Evolutionary conservation across 768 basidiomycete species (phyloP).

Genomic region (Coprinellus aureogranulatus): DNA sequence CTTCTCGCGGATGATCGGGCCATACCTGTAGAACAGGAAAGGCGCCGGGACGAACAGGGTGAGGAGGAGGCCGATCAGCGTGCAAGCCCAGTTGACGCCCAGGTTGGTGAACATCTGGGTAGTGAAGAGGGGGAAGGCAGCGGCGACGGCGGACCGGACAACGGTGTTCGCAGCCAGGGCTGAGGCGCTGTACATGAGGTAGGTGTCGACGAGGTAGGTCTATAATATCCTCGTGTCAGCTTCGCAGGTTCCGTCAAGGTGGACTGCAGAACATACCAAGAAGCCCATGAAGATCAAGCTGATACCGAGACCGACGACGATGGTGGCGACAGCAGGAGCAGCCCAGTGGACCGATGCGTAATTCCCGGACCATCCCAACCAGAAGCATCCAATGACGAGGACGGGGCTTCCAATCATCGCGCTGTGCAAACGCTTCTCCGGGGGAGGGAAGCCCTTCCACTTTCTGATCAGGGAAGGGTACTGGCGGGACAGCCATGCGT

Average conservation of each 20-base stretch:
- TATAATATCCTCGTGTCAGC: too few species aligned
- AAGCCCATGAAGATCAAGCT: slow-evolving; percentile 61
- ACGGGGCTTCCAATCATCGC: slow-evolving; percentile 57
- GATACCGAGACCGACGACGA: slow-evolving; percentile 48
- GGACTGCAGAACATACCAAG: slow-evolving; percentile 52
- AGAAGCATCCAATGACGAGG: slow-evolving; percentile 59
- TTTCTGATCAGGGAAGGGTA: slow-evolving; percentile 44
- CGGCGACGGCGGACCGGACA: slow-evolving; percentile 54
- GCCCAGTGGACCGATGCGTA: slow-evolving; percentile 56
- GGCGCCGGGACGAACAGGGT: slow-evolving; percentile 62
- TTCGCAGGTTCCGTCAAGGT: too few species aligned
- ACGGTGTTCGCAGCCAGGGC: slow-evolving; percentile 64
- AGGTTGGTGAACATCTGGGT: slow-evolving; percentile 58
- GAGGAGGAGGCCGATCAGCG: slow-evolving; percentile 54
- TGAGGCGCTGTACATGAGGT: slow-evolving; percentile 53
- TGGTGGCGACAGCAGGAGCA: slow-evolving; percentile 53
- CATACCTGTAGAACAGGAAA: slow-evolving; percentile 70
- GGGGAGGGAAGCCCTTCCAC: slow-evolving; percentile 55
- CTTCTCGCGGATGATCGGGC: slow-evolving; percentile 50
- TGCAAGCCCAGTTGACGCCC: slow-evolving; percentile 51
- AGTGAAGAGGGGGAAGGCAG: slow-evolving; percentile 66
- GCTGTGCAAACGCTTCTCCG: slow-evolving; percentile 56
- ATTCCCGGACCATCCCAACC: slow-evolving; percentile 64
- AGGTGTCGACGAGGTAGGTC: slow-evolving; percentile 60
- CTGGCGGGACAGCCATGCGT: slow-evolving; percentile 30